phyloP scores from a whole-genome alignment of 495 filamentous ascomycete genomes.

The Rostrohypoxylon terebratum region DNA sequence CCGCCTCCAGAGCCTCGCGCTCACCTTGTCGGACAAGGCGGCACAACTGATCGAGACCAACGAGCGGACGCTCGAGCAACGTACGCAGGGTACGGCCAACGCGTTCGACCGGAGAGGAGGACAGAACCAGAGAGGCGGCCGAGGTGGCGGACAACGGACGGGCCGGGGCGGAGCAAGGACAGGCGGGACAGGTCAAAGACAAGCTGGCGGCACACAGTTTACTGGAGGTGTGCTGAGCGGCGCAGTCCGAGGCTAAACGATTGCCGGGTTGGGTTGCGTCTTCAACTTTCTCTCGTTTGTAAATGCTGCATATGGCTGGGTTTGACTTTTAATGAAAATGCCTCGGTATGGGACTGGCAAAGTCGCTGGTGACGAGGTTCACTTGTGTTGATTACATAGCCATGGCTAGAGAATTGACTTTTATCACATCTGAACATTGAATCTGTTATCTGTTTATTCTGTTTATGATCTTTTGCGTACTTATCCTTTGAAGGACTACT shows the following conservation, averaged over 20 bases:
- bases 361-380: conserved; percentile 22
- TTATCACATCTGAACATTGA: neutral
- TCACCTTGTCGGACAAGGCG: conserved; percentile 95
- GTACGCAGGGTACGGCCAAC: conserved; percentile 94
- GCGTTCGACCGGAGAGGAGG: conserved; percentile 92
- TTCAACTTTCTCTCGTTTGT: conserved; percentile 44
- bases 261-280: conserved; percentile 17
- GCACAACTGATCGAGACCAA: conserved; percentile 95
- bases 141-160: conserved; percentile 72
- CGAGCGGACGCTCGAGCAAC: conserved; percentile 94
- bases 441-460: neutral
- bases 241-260: conserved; percentile 62
- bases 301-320: conserved; percentile 48
- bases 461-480: too few relatives aligned
- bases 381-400: conserved; percentile 25
- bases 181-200: conserved; percentile 64
- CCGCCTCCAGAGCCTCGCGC: conserved; percentile 91
- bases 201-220: conserved; percentile 69
- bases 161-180: conserved; percentile 73
- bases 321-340: conserved; percentile 42
- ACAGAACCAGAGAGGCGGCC: conserved; percentile 78
- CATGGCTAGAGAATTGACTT: conserved; percentile 38
- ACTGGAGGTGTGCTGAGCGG: conserved; percentile 68
- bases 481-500: neutral
- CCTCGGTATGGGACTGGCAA: conserved; percentile 33